phyloP scores from a whole-genome alignment of 805 yeast species.

The Candida broadrunensis region DNA sequence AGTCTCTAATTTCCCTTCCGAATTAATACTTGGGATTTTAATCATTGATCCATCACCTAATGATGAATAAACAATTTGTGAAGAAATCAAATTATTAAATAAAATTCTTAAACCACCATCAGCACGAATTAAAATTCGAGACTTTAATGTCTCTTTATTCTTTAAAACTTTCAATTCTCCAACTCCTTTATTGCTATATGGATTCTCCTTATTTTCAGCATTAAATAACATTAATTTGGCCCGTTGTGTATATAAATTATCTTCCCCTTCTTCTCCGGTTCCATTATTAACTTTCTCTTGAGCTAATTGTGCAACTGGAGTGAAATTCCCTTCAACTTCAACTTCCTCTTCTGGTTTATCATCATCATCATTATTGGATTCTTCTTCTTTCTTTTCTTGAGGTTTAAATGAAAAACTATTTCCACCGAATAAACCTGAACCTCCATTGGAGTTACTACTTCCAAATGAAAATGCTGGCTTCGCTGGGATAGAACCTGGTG shows the following conservation, averaged over 20 bases:
- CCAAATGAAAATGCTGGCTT: constrained; percentile 13
- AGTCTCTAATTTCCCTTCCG: constrained; percentile 49
- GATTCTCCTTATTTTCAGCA: constrained; percentile 39
- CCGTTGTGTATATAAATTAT: constrained; percentile 56
- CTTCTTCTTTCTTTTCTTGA: neutral
- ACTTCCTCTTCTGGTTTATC: constrained; percentile 35
- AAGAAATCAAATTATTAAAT: constrained; percentile 61
- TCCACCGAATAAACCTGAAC: constrained; percentile 1
- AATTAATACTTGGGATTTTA: constrained; percentile 59
- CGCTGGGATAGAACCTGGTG: constrained; percentile 6
- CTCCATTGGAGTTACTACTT: constrained; percentile 1
- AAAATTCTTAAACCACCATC: constrained; percentile 84
- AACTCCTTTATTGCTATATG: constrained; percentile 66
- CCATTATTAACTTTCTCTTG: constrained; percentile 48
- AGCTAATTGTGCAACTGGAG: constrained; percentile 28
- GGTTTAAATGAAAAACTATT: neutral
- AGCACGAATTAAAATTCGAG: constrained; percentile 76
- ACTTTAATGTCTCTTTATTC: constrained; percentile 55
- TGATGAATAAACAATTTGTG: constrained; percentile 56
- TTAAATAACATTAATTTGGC: constrained; percentile 68
- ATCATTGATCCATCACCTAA: constrained; percentile 66
- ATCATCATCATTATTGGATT: constrained; percentile 1
- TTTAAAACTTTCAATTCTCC: constrained; percentile 79
- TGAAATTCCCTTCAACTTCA: constrained; percentile 47
- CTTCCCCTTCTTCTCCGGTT: constrained; percentile 89